phyloP scores from a whole-genome alignment of 1,139 yeast species.

The Pneumocystis murina region DNA sequence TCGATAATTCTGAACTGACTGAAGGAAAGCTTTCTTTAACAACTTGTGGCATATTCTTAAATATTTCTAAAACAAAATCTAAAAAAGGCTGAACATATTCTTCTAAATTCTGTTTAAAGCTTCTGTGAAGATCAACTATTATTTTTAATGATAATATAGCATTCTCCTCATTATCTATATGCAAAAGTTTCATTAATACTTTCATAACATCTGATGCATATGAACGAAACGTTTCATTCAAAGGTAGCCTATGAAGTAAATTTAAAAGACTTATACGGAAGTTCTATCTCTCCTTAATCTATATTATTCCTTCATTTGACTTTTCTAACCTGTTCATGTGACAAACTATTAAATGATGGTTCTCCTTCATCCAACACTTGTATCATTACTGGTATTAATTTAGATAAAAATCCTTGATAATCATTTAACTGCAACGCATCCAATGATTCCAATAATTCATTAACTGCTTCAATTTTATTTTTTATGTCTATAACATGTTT shows the following conservation, averaged over 20 bases:
- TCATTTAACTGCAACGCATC: conserved; percentile 27
- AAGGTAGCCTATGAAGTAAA: conserved; percentile 63
- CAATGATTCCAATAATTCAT: conserved; percentile 72
- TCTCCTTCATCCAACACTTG: conserved; percentile 52
- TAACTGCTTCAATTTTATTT: conserved; percentile 48
- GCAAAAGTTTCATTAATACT: conserved; percentile 44
- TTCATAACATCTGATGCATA: conserved; percentile 50
- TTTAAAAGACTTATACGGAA: conserved; percentile 64
- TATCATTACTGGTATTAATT: conserved; percentile 48
- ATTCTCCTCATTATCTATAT: conserved; percentile 82
- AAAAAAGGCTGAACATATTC: conserved; percentile 72
- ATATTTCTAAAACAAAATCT: conserved; percentile 58
- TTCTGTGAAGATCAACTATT: conserved; percentile 74
- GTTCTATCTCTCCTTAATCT: conserved; percentile 22
- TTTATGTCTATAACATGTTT: conserved; percentile 33
- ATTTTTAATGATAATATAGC: conserved; percentile 86
- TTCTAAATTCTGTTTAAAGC: conserved; percentile 53
- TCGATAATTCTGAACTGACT: neutral
- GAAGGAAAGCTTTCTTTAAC: conserved; percentile 48
- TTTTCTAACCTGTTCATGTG: conserved; percentile 32
- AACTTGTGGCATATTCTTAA: conserved; percentile 64
- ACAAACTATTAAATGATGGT: conserved; percentile 46
- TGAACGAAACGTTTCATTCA: conserved; percentile 70
- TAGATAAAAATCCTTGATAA: conserved; percentile 36
- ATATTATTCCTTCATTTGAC: neutral